A percentile compares a stretch with the other conserved stretches of the same genome.
Conservation (phyloP, 2,329 filamentous ascomycete species). For the Beauveria sp. region DNA sequence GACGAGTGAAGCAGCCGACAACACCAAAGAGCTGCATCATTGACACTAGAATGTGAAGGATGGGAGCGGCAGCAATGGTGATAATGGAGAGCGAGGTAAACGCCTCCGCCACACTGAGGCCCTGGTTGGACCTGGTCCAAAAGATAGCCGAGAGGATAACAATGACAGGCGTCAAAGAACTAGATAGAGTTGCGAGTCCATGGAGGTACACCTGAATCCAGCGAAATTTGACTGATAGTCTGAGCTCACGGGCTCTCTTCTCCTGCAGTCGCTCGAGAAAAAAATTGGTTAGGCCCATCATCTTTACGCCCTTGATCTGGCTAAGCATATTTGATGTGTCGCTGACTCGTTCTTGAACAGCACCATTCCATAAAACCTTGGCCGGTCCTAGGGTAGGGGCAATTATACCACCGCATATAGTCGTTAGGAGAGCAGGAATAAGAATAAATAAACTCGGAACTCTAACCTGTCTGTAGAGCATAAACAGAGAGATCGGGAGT, state of each 20-base stretch:
- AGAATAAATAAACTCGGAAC: slow-evolving; percentile 22
- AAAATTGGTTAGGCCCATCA: slow-evolving; percentile 32
- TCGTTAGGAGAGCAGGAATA: slow-evolving; percentile 18
- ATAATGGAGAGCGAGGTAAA: slow-evolving; percentile 31
- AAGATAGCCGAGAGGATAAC: slow-evolving; percentile 28
- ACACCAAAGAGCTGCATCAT: slow-evolving; percentile 26
- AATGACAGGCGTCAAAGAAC: slow-evolving; percentile 24
- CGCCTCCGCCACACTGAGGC: slow-evolving; percentile 24
- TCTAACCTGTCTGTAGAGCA: slow-evolving; percentile 29
- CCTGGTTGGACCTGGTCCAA: slow-evolving; percentile 22
- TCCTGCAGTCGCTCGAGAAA: slow-evolving; percentile 26
- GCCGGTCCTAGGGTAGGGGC: slow-evolving; percentile 24
- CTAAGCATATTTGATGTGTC: slow-evolving; percentile 32
- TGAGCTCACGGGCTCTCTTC: slow-evolving; percentile 30
- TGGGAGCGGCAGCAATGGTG: slow-evolving; percentile 24
- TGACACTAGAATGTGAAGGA: slow-evolving; percentile 25
- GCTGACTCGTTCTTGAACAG: slow-evolving; percentile 33
- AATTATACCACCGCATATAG: slow-evolving; percentile 15
- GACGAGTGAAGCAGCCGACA: slow-evolving; percentile 25
- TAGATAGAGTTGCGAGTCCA: slow-evolving; percentile 21
- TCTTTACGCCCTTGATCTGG: slow-evolving; percentile 37
- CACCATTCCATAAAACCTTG: slow-evolving; percentile 30
- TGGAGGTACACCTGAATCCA: slow-evolving; percentile 26
- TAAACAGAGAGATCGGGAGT: slow-evolving; percentile 27
- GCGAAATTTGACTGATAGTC: slow-evolving; percentile 29